phyloP scores from a whole-genome alignment of 1,139 yeast species.

The Sugiyamaella grinbergsii region DNA sequence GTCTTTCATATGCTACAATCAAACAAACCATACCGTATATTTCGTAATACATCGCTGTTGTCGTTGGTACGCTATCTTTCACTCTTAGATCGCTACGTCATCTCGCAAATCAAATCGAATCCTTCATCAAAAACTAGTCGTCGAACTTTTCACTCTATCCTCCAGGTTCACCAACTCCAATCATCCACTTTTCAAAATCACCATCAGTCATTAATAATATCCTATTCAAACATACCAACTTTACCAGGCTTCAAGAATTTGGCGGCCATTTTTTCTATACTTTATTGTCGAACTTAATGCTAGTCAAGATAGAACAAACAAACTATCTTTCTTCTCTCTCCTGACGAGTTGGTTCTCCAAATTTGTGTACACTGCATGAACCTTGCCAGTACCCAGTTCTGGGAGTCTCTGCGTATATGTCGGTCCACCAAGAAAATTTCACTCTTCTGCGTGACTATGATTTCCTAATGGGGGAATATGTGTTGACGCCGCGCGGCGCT shows the following conservation, averaged over 20 bases:
- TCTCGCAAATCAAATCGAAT: neutral
- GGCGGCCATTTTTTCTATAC: conserved; percentile 46
- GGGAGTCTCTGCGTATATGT: conserved; percentile 1
- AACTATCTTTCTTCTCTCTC: conserved; percentile 12
- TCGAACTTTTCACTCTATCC: neutral
- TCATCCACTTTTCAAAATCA: neutral
- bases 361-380: conserved; percentile 9
- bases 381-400: neutral
- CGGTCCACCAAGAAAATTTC: neutral
- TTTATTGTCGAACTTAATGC: conserved; percentile 20
- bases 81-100: neutral
- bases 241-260: conserved; percentile 99
- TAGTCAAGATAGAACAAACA: conserved; percentile 15
- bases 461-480: conserved; percentile 1
- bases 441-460: neutral
- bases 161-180: too few species aligned
- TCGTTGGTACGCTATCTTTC: neutral
- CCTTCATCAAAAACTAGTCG: neutral
- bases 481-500: too few species aligned
- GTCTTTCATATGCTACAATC: too few species aligned
- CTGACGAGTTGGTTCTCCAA: conserved; percentile 5
- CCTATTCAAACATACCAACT: conserved; percentile 75
- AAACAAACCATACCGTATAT: too few species aligned
- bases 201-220: neutral
- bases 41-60: too few species aligned